Evolutionary conservation across 2,329 filamentous ascomycete genomes (phyloP).

Genomic region (Penicillium crustosum): DNA sequence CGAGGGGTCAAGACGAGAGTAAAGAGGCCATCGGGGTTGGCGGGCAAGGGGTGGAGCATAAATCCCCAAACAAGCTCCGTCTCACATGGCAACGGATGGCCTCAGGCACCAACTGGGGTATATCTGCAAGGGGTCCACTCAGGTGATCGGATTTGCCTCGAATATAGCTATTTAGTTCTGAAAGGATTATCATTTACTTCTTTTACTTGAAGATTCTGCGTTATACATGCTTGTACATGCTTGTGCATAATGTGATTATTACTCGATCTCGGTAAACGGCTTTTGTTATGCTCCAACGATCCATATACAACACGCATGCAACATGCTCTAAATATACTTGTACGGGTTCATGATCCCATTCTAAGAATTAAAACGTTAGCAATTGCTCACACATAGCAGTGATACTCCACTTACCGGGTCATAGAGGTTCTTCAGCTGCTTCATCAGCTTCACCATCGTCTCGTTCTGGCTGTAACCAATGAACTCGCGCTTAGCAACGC

Average conservation of each 20-base stretch:
- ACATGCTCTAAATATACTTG: conserved; percentile 71
- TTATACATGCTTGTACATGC: background rate
- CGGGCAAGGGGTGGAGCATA: conserved; percentile 26
- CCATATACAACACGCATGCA: background rate
- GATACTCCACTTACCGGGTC: conserved; percentile 70
- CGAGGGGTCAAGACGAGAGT: conserved; percentile 4
- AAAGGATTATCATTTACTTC: background rate
- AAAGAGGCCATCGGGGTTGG: conserved; percentile 7
- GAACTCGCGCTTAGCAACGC: conserved; percentile 92
- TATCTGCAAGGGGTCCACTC: conserved; percentile 20
- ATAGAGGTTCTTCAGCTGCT: conserved; percentile 88
- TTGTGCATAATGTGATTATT: background rate
- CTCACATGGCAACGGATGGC: conserved; percentile 23
- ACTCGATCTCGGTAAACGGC: background rate
- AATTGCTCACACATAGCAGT: background rate
- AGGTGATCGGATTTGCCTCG: background rate
- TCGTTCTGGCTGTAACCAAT: conserved; percentile 90
- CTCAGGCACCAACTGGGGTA: conserved; percentile 15
- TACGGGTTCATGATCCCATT: conserved; percentile 99
- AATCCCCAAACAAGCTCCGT: conserved; percentile 25
- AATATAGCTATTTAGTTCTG: background rate
- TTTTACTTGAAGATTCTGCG: background rate
- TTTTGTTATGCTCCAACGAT: background rate
- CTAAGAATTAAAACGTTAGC: conserved; percentile 48
- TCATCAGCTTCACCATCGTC: conserved; percentile 87